These are phyloP conservation scores for Zizania latifolia DNA, from an alignment of 176 grass and related monocot species.

Conservation along the genomic window DNA sequence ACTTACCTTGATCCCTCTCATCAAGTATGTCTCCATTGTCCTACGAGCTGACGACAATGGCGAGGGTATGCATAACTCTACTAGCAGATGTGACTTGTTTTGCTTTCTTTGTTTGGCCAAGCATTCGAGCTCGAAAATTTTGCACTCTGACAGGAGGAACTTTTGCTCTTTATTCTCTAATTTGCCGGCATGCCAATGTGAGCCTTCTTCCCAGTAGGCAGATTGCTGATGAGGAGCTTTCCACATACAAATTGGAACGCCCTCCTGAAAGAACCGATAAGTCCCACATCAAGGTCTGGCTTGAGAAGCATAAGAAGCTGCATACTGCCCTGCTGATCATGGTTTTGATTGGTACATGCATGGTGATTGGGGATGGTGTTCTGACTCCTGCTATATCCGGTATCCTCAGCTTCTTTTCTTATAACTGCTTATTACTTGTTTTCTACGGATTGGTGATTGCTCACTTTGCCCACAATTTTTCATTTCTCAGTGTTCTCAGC, in stretches of 20 bases:
- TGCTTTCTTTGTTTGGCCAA: background rate
- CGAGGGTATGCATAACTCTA: conserved; percentile 54
- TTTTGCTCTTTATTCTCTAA: conserved; percentile 87
- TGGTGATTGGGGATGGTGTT: conserved; percentile 98
- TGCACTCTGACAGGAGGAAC: conserved; percentile 62
- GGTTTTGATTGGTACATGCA: conserved; percentile 94
- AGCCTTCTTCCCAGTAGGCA: conserved; percentile 89
- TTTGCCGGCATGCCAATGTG: conserved; percentile 93
- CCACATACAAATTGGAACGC: conserved; percentile 84
- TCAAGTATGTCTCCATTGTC: conserved; percentile 95
- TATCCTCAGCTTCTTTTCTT: conserved; percentile 20
- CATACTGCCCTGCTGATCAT: conserved; percentile 68
- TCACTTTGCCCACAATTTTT: conserved; percentile 23
- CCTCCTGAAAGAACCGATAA: conserved; percentile 45
- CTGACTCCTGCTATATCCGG: conserved; percentile 98
- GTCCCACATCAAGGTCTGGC: conserved; percentile 64
- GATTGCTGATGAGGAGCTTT: conserved; percentile 89
- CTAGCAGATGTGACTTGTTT: background rate
- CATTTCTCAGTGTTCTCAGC: conserved; percentile 79
- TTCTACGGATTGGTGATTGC: conserved; percentile 16
- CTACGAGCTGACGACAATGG: conserved; percentile 93
- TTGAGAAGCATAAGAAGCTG: conserved; percentile 86
- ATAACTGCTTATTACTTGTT: background rate
- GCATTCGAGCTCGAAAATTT: background rate
- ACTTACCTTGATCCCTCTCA: conserved; percentile 84